A percentile compares a stretch with the other conserved stretches of the same genome.
Evolutionary conservation across 2,329 filamentous ascomycete species (phyloP).

Genomic region (Apiospora sp.): DNA sequence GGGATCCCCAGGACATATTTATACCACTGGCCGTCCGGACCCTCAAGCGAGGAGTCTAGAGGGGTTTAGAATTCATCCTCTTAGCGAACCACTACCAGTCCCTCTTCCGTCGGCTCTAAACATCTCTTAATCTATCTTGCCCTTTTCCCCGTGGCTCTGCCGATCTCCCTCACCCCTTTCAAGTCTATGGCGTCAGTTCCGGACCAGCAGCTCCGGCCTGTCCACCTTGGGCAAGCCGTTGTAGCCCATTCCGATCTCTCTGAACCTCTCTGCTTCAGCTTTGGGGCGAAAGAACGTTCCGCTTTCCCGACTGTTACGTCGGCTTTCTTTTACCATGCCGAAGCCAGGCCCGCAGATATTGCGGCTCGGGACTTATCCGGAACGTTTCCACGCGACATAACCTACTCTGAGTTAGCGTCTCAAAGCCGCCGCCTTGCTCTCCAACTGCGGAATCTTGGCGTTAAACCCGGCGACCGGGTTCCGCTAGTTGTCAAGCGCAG

Average conservation of each 20-base stretch:
- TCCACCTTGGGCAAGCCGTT: neutral
- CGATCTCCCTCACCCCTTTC: neutral
- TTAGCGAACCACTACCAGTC: constrained; percentile 9
- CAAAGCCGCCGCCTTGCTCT: constrained; percentile 52
- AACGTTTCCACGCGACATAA: constrained; percentile 44
- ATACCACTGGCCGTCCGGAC: neutral
- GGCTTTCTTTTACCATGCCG: constrained; percentile 31
- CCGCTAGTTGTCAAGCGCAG: constrained; percentile 64
- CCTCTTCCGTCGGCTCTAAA: neutral
- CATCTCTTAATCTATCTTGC: neutral
- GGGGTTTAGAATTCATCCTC: constrained; percentile 3
- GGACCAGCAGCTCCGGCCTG: constrained; percentile 6
- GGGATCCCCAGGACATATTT: neutral
- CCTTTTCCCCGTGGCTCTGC: constrained; percentile 11
- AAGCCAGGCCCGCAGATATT: constrained; percentile 26
- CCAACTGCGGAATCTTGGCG: constrained; percentile 48
- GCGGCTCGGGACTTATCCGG: constrained; percentile 30
- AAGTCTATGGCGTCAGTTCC: constrained; percentile 18
- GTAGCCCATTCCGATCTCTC: constrained; percentile 2
- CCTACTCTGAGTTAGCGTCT: constrained; percentile 54
- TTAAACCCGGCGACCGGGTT: constrained; percentile 55
- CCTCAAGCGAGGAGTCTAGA: constrained; percentile 11
- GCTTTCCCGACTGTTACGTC: constrained; percentile 29
- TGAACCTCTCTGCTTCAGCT: constrained; percentile 28
- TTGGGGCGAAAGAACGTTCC: constrained; percentile 20